Evolutionary conservation across 2,329 filamentous ascomycete species (phyloP), one percentile per base, ranked within the genome.

Genomic region (Colletotrichum sp.): DNA sequence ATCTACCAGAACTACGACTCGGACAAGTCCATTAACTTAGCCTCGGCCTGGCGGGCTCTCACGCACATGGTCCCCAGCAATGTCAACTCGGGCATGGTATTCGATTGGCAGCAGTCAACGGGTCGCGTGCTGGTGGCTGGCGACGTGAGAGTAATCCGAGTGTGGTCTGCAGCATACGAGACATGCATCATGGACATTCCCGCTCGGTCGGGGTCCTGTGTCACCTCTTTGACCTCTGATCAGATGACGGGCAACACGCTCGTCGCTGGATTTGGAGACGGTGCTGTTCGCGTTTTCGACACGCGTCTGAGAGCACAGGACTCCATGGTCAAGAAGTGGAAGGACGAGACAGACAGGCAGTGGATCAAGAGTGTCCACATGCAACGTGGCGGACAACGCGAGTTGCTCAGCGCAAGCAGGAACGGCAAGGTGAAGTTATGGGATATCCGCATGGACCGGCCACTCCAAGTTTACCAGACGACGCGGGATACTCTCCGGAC

Each of bases 61-160:
- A 98, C 95, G 14, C 95, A 99, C 85, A 94, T 99, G 83, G 94
- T 99, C 7, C 95, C 96, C 6, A 98, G 95, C 83, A 98, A 96
- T 81, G 94, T 96, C 81, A 98, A 98, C 83, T 96, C 96, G 2
- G 97, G 97, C 26, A 94, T 99, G 85, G 96, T 99, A 30, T 98
- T 99, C 83, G 96, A 99, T 84, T 99, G 97, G 97, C 96, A 99
- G 83, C 97, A 99, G 86, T 96, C 98, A n/a, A 95, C 95, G 79
- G 97, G 97, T 9, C 95, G 95, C 76, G 93, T 98, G 9, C 90
- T 99, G n/a, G 97, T 99, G 36, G 97, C 97, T 13, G 97, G 97
- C 60, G 97, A 99, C 83, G 95, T 98, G 70, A 95, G 97, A 74
- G 95, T 98, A 39, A 98, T 99, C 80, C 92, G 96, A 43, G 95